These are phyloP conservation scores for Talaromyces rugulosus DNA, from an alignment of 2,329 filamentous ascomycete genomes.

Conservation along the genomic window DNA sequence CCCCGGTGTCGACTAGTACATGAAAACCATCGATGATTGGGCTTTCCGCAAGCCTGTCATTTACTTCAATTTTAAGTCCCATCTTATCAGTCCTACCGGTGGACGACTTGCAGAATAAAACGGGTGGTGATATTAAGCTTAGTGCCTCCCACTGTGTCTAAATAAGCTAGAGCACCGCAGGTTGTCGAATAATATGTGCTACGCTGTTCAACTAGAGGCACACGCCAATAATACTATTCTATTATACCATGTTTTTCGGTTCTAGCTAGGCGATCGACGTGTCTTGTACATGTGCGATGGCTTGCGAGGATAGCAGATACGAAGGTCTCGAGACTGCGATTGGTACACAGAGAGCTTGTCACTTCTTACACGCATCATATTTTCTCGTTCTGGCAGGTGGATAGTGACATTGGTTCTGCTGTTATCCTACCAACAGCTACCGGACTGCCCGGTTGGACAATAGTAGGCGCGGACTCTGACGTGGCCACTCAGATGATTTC, in stretches of 20 bases:
- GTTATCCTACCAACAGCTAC: background rate
- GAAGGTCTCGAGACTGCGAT: background rate
- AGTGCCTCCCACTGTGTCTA: background rate
- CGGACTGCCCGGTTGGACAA: background rate
- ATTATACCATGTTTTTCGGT: background rate
- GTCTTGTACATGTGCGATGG: background rate
- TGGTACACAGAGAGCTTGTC: background rate
- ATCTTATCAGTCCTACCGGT: background rate
- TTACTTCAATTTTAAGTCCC: background rate
- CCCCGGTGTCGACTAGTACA: background rate
- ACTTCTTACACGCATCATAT: background rate
- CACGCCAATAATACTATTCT: background rate
- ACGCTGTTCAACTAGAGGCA: background rate
- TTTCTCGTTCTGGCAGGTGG: background rate
- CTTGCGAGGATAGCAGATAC: background rate
- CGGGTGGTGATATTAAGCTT: background rate
- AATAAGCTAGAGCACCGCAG: background rate
- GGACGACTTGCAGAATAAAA: background rate
- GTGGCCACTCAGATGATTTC: background rate
- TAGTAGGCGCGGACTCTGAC: background rate
- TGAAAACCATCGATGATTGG: background rate
- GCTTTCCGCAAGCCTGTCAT: background rate
- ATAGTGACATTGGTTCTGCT: background rate
- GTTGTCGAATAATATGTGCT: background rate
- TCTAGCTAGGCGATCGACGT: background rate